These are phyloP conservation scores for Phytopythium oedochilum DNA, from an alignment of 352 stramenopile genomes.

Conservation along the genomic window DNA sequence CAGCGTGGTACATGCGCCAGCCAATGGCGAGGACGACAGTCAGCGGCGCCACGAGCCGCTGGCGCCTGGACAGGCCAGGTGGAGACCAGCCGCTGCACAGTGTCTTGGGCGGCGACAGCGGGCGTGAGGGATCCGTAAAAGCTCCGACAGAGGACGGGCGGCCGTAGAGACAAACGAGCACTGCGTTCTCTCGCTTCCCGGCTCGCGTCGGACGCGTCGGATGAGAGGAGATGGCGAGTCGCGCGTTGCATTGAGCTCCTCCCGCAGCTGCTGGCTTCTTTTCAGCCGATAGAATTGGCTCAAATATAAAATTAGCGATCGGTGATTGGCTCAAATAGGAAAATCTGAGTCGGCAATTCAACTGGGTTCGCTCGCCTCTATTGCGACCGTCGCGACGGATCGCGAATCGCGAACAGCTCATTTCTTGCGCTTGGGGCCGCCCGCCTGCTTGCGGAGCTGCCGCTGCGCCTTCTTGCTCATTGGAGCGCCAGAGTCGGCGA, in stretches of 20 bases:
- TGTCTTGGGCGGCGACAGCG: no score
- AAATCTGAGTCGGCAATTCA: no score
- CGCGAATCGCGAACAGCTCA: no score
- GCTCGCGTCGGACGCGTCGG: no score
- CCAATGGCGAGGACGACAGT: background rate
- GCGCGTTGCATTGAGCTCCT: background rate
- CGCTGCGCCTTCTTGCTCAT: constrained; percentile 48
- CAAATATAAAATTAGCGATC: background rate
- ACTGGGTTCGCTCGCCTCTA: no score
- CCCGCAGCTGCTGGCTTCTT: constrained; percentile 1
- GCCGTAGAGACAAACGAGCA: no score
- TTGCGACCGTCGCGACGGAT: no score
- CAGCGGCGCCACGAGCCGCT: background rate
- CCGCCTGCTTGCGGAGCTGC: constrained; percentile 19
- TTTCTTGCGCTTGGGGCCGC: constrained; percentile 4
- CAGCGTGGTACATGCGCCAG: background rate
- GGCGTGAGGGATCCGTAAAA: no score
- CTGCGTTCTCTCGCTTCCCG: no score
- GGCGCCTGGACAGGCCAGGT: background rate
- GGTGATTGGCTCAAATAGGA: constrained; percentile 6
- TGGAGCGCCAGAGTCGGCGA: constrained; percentile 3
- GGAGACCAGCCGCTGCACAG: background rate
- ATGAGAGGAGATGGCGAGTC: no score
- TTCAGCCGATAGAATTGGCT: background rate
- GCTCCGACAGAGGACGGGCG: no score